Evolutionary conservation across 2,329 filamentous ascomycete species (phyloP), one percentile per base, ranked within the genome.

Genomic region (Polychaeton citri): DNA sequence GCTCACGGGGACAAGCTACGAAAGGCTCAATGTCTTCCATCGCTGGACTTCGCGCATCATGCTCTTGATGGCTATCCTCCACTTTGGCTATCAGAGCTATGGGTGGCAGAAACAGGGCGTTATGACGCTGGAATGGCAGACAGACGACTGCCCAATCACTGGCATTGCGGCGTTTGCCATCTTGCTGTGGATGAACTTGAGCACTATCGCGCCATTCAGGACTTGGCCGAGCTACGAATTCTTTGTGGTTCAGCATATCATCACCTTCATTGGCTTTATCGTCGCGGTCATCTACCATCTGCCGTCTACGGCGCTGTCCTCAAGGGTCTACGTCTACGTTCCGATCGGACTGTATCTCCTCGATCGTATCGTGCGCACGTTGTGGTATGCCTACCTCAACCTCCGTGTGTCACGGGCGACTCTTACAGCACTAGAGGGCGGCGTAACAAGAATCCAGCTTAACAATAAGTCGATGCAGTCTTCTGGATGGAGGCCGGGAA

Each of bases 401-500:
- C n/a, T n/a, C n/a, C 30, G 38, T 10, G 52, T 50, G 18, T 55
- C 53, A 24, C 26, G 40, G 2, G 41, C 49, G 7, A 35, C 36
- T 5, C 39, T 51, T 6, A 42, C 53, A 19, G 57, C 71, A 12
- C 55, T 79, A 2, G 59, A 71, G 1, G 66, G 69, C 33, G 61
- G 69, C 34, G 64, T 72, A 18, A 76, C 73, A 3, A 65, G 66
- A 6, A 61, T 80, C 40, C 70, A 67, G 1, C 67, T 79, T 31
- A 48, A 59, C 2, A 63, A 72, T 16, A 70, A 71, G 2, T 65
- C 68, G 2, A 63, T 77, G 64, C 73, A 0, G 76, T 77, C 44
- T 55, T 80, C 2, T 69, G 70, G 5, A 40, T 76, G 64, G 45
- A 74, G 70, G 46, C 63, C 62, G 0, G 21, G 63, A 64, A n/a